These are phyloP conservation scores for Saccharomycopsis microspora DNA, from an alignment of 805 yeast genomes.

Conservation along the genomic window DNA sequence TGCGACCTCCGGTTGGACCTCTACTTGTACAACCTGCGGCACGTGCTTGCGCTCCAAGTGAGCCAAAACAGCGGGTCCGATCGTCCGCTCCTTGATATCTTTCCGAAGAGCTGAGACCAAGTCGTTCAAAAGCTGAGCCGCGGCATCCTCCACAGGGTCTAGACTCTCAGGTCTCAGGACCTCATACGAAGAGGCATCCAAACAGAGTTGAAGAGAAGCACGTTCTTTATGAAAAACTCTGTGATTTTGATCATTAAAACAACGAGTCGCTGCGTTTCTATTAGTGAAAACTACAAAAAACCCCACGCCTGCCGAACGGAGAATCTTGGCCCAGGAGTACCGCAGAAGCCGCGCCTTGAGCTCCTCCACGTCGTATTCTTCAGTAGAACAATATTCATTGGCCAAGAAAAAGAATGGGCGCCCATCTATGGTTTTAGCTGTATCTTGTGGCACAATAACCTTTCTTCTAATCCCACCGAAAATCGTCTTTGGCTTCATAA, in stretches of 20 bases:
- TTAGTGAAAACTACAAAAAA: slow-evolving; percentile 62
- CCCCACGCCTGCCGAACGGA: slow-evolving; percentile 48
- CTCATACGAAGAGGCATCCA: slow-evolving; percentile 9
- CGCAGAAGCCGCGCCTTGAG: slow-evolving; percentile 45
- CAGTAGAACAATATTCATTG: slow-evolving; percentile 37
- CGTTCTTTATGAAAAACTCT: slow-evolving; percentile 23
- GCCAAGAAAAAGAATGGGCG: slow-evolving; percentile 49
- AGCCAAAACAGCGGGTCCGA: slow-evolving; percentile 58
- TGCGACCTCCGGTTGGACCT: not conserved
- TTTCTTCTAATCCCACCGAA: slow-evolving; percentile 8
- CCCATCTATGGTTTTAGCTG: slow-evolving; percentile 37
- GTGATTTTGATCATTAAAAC: slow-evolving; percentile 54
- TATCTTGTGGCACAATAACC: slow-evolving; percentile 34
- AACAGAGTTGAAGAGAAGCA: slow-evolving; percentile 7
- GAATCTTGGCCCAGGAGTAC: slow-evolving; percentile 56
- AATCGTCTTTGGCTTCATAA: not conserved
- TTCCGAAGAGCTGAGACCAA: slow-evolving; percentile 50
- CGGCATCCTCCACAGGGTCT: slow-evolving; percentile 46
- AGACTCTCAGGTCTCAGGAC: slow-evolving; percentile 1
- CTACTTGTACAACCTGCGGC: not conserved
- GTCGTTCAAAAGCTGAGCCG: slow-evolving; percentile 47
- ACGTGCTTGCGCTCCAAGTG: slow-evolving; percentile 22
- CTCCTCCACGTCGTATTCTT: slow-evolving; percentile 27
- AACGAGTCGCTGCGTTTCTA: slow-evolving; percentile 43
- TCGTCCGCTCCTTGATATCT: slow-evolving; percentile 62